These are phyloP conservation scores for Phytopythium oedochilum DNA, from an alignment of 352 stramenopile species.

Conservation along the genomic window DNA sequence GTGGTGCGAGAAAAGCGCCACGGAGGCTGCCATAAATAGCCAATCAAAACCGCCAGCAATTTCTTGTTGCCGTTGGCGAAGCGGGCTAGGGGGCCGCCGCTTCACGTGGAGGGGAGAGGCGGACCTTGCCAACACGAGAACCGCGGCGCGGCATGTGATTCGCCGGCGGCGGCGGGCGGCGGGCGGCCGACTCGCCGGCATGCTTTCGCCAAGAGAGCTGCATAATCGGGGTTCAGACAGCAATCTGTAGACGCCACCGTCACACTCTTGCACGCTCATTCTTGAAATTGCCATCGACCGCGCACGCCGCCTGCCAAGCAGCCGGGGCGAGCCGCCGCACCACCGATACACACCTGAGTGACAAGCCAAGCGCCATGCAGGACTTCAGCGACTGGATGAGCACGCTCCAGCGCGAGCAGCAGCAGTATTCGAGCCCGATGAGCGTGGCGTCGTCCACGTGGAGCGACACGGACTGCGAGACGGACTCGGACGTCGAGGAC, in stretches of 20 bases:
- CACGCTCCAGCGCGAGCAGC: conserved; percentile 19
- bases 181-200: background rate
- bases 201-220: background rate
- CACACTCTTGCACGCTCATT: conserved; percentile 18
- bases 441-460: conserved; percentile 44
- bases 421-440: conserved; percentile 4
- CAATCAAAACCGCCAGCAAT: conserved; percentile 1
- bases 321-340: background rate
- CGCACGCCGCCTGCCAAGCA: background rate
- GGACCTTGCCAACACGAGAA: conserved; percentile 1
- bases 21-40: conserved; percentile 3
- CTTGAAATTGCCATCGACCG: conserved; percentile 13
- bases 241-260: conserved; percentile 14
- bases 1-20: background rate
- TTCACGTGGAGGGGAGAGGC: conserved; percentile 3
- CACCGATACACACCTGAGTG: background rate
- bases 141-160: conserved; percentile 4
- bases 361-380: conserved; percentile 18
- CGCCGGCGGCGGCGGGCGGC: conserved; percentile 2
- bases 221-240: background rate
- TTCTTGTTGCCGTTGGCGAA: background rate
- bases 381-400: conserved; percentile 53
- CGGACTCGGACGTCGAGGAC: conserved; percentile 33
- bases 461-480: conserved; percentile 40
- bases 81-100: background rate